These are phyloP conservation scores for Picea sitchensis DNA, from an alignment of 75 land plant genomes.

Conservation along the genomic window DNA sequence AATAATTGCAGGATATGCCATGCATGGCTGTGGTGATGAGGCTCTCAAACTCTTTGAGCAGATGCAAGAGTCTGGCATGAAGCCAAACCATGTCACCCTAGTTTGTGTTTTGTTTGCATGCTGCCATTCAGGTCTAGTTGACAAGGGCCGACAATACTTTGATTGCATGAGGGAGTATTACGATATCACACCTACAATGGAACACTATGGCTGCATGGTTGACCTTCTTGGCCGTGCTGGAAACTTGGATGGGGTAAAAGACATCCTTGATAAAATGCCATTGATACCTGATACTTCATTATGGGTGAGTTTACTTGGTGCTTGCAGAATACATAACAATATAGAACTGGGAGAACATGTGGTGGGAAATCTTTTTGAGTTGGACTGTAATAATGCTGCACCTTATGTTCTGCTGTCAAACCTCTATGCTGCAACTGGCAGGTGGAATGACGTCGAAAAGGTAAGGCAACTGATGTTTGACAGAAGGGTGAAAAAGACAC, in stretches of 20 bases:
- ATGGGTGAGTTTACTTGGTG: constrained; percentile 43
- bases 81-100: constrained; percentile 35
- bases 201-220: constrained; percentile 38
- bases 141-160: constrained; percentile 11
- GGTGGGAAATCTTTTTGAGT: constrained; percentile 22
- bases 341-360: constrained; percentile 24
- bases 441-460: constrained; percentile 10
- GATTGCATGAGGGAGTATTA: constrained; percentile 20
- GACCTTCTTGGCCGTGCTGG: constrained; percentile 32
- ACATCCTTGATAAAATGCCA: constrained; percentile 29
- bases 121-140: constrained; percentile 8
- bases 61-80: constrained; percentile 11
- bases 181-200: constrained; percentile 25
- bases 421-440: constrained; percentile 15
- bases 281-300: constrained; percentile 17
- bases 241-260: constrained; percentile 18
- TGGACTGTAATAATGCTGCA: constrained; percentile 27
- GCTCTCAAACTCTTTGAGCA: constrained; percentile 29
- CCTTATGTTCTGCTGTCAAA: constrained; percentile 30
- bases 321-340: constrained; percentile 24
- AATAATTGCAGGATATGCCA: constrained; percentile 34
- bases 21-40: constrained; percentile 16
- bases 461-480: constrained; percentile 22
- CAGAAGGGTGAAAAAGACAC: constrained; percentile 24
- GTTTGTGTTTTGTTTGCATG: constrained; percentile 33